Evolutionary conservation across 23 red algal genomes (phyloP), one percentile per base, ranked within the genome.

Genomic region (Gracilariopsis chorda): DNA sequence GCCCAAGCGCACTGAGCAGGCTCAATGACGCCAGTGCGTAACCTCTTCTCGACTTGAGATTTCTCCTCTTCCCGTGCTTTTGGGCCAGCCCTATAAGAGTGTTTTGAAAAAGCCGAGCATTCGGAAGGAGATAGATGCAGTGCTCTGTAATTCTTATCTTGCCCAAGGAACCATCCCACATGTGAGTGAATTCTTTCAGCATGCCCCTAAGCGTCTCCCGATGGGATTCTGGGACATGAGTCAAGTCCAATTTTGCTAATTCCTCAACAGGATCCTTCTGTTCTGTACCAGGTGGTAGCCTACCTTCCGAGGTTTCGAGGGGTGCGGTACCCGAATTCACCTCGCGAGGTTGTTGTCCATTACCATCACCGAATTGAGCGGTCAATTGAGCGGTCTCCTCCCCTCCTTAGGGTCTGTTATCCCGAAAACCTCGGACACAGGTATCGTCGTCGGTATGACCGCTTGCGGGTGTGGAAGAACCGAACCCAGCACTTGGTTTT

Each of bases 161-260:
- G 6, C 45, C 73, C 21, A 78, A 44, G 14, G 45, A 56, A 4
- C 73, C 73, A 37, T 78, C 49, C 73, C 73, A 78, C 73, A 56
- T 78, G 6, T 28, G 24, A 1, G 3, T 56, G 14, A 78, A 78
- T 37, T 56, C 27, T 2, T 32, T 34, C 45, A 78, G 40, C 25
- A 78, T 51, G 5, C 51, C 20, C 14, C 73, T 16, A 2, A 78
- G 17, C 7, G 17, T 30, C 42, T 78, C 30, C 19, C 73, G 34
- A 25, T 78, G 43, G 3, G 47, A 32, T 1, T 10, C 73, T 7
- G 42, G 73, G 2, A 78, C 73, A 56, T 78, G 73, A 25, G 14
- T 44, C 4, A 78, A 42, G 44, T 78, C 44, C 3, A 78, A 28
- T 6, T 56, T 48, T 28, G 39, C 27, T 3, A 70, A 41, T 1